A percentile compares a stretch with the other conserved stretches of the same genome.
phyloP scores from a whole-genome alignment of 2,329 filamentous ascomycete genomes.

The Coniochaeta sp. region DNA sequence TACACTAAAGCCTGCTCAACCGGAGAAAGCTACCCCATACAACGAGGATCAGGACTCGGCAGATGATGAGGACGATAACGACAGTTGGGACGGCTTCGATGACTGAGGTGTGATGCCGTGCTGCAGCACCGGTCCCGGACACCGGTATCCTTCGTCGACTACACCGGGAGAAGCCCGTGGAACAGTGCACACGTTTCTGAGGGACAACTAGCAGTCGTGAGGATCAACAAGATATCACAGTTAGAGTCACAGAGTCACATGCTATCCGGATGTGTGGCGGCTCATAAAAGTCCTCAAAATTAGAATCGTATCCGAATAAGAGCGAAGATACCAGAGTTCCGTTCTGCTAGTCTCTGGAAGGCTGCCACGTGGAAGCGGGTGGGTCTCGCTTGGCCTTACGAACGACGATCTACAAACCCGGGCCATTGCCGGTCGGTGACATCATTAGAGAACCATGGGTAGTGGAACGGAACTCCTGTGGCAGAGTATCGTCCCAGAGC shows the following conservation, averaged over 20 bases:
- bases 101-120: background rate
- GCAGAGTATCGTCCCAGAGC: too few relatives aligned
- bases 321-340: background rate
- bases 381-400: background rate
- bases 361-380: background rate
- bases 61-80: background rate
- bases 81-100: slow-evolving; percentile 1
- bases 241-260: background rate
- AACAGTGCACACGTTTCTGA: too few relatives aligned
- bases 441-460: background rate
- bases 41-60: background rate
- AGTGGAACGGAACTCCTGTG: too few relatives aligned
- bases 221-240: background rate
- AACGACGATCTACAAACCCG: background rate
- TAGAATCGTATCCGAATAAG: background rate
- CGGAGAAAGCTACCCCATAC: background rate
- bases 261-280: background rate
- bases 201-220: background rate
- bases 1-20: background rate
- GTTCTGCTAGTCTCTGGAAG: background rate
- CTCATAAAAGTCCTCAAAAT: too few relatives aligned
- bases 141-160: too few relatives aligned
- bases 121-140: too few relatives aligned
- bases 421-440: background rate
- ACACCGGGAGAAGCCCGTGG: too few relatives aligned